A percentile compares a stretch with the other conserved stretches of the same genome.
Conservation (phyloP, 1,139 yeast species). For the Scheffersomyces segobiensis region DNA sequence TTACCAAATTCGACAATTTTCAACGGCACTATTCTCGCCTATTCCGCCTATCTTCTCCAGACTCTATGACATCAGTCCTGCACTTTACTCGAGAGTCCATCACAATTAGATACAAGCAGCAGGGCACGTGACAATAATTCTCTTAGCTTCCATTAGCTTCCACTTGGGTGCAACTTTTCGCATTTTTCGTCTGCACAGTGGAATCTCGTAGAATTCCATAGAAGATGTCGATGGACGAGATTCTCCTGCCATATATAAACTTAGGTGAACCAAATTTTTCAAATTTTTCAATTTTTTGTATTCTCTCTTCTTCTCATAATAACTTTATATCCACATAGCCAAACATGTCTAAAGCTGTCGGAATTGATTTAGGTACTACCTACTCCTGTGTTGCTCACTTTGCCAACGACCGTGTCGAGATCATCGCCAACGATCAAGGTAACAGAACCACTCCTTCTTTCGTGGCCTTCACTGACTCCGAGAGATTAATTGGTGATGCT, state of each 20-base stretch:
- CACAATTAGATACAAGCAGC: neutral
- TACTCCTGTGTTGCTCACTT: conserved; percentile 82
- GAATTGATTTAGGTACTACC: conserved; percentile 85
- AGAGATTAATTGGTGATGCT: conserved; percentile 70
- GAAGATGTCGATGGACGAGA: conserved; percentile 5
- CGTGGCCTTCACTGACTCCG: conserved; percentile 68
- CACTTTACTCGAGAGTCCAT: neutral
- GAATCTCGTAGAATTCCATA: conserved; percentile 14
- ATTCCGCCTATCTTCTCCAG: neutral
- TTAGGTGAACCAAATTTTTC: neutral
- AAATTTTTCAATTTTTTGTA: conserved; percentile 6
- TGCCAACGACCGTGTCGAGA: conserved; percentile 70
- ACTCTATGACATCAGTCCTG: neutral
- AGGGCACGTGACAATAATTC: neutral
- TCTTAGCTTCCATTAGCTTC: conserved; percentile 7
- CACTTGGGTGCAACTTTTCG: conserved; percentile 6
- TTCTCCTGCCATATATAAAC: neutral
- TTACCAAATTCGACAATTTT: too few species aligned
- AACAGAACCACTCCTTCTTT: conserved; percentile 71
- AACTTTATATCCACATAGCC: conserved; percentile 5
- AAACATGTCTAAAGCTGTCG: conserved; percentile 67
- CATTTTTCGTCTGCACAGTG: conserved; percentile 8
- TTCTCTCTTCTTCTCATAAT: conserved; percentile 6
- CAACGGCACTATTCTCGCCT: too few species aligned
- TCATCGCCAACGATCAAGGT: conserved; percentile 71